Evolutionary conservation across 352 stramenopile species (phyloP), one percentile per base, ranked within the genome.

Genomic region (Phytophthora meadii): DNA sequence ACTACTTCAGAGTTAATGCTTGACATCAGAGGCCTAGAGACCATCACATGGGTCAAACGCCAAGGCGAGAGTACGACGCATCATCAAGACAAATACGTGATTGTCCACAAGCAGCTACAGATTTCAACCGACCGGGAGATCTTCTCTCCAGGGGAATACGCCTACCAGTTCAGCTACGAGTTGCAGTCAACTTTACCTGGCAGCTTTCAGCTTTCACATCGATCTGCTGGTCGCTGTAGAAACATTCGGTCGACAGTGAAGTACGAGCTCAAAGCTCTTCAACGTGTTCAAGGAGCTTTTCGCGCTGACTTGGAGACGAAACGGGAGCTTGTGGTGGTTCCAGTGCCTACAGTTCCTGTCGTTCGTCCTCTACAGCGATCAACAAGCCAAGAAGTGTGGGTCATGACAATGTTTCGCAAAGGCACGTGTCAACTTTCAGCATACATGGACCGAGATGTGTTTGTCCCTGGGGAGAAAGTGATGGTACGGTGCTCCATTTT

Each of bases 381-480:
- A 11, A 68, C 52, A n/a, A 52, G 39, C 36, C 25, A 22, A 15
- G 36, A 62, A 51, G 45, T 68, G 15, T 25, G 4, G 34, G 39
- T 68, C 34, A 52, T 68, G 51, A 37, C 50, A 17, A 62, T 54
- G 25, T 63, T 63, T 28, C 51, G 52, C 2, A 54, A 54, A n/a
- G 60, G 51, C 10, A 62, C 30, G 8, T 72, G 63, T n/a, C 63
- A 67, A 28, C 53, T 72, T 14, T 61, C 63, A 9, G 57, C 44
- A 12, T 61, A 34, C 14, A 62, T 67, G 41, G 56, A 58, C 34
- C 53, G 60, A 40, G 48, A 67, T 34, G 49, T 66, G 36, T 55
- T 51, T 17, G 61, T 49, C 24, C 50, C 51, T 6, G 44, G 64
- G 15, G 48, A 63, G 22, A 72, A 54, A 30, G 14, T 68, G 3